Conservation (phyloP, 495 filamentous ascomycete genomes). For the Annulohypoxylon nitens region DNA sequence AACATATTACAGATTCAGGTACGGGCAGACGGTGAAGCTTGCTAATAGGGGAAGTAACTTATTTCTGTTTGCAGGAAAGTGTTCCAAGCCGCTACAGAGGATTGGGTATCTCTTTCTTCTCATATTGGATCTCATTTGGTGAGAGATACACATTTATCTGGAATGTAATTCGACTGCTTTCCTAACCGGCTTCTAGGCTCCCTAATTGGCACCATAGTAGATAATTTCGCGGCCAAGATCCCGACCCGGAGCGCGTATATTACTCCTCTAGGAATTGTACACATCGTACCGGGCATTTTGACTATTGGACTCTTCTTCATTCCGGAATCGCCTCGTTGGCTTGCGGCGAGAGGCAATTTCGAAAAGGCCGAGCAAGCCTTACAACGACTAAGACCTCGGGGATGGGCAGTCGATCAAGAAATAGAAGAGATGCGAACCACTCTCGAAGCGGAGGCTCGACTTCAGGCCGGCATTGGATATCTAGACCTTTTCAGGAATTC, state of each 20-base stretch:
- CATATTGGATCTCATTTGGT: constrained; percentile 60
- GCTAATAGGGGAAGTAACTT: constrained; percentile 9
- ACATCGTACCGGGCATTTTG: constrained; percentile 67
- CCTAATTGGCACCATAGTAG: constrained; percentile 72
- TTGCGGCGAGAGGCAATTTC: constrained; percentile 63
- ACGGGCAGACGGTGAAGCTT: constrained; percentile 9
- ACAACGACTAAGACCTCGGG: constrained; percentile 59
- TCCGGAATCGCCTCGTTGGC: constrained; percentile 74
- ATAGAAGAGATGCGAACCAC: constrained; percentile 66
- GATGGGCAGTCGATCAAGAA: constrained; percentile 61
- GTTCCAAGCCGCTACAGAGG: constrained; percentile 65
- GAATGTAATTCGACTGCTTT: not conserved
- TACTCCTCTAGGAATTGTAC: constrained; percentile 71
- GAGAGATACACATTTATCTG: constrained; percentile 6
- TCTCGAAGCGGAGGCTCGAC: constrained; percentile 62
- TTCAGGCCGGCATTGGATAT: constrained; percentile 58
- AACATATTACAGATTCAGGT: constrained; percentile 55
- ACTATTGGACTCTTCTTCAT: constrained; percentile 68
- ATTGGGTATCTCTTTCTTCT: constrained; percentile 59
- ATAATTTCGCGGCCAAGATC: constrained; percentile 68
- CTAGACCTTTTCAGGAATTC: constrained; percentile 68
- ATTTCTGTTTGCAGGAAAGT: constrained; percentile 56
- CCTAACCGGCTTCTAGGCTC: constrained; percentile 42
- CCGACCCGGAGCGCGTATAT: constrained; percentile 64
- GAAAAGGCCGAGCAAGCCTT: constrained; percentile 65